phyloP scores from a whole-genome alignment of 2,329 filamentous ascomycete genomes.

The Talaromyces sp. region DNA sequence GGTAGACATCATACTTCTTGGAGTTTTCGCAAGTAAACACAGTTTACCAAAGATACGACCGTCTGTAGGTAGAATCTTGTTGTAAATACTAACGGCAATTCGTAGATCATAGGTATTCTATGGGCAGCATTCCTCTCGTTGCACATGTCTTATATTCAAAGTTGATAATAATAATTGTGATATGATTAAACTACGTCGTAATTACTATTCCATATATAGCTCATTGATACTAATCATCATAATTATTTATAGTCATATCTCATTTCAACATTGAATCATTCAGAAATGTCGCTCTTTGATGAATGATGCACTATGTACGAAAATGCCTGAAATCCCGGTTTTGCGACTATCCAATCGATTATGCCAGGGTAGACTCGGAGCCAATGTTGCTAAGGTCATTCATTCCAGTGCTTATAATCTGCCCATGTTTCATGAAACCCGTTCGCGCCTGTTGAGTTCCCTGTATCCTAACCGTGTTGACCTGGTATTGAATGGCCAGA shows the following conservation, averaged over 20 bases:
- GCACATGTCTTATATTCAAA: neutral
- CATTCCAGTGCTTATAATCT: neutral
- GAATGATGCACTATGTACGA: neutral
- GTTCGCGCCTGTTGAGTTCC: neutral
- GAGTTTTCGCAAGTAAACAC: neutral
- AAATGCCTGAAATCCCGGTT: neutral
- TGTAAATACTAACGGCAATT: no score
- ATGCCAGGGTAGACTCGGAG: neutral
- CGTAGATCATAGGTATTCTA: no score
- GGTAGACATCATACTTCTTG: neutral
- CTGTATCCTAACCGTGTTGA: neutral
- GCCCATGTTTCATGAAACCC: neutral
- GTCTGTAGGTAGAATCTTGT: no score
- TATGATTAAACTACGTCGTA: neutral
- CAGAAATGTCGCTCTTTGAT: neutral
- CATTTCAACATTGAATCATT: neutral
- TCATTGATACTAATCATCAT: neutral
- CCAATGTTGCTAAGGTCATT: neutral
- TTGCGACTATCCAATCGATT: neutral
- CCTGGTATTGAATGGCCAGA: neutral
- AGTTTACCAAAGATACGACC: neutral
- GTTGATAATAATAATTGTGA: neutral
- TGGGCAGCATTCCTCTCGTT: neutral
- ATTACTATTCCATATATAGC: neutral
- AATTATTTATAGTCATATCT: neutral